phyloP scores from a whole-genome alignment of 2,329 filamentous ascomycete genomes.

The Aspergillus tubingensis region DNA sequence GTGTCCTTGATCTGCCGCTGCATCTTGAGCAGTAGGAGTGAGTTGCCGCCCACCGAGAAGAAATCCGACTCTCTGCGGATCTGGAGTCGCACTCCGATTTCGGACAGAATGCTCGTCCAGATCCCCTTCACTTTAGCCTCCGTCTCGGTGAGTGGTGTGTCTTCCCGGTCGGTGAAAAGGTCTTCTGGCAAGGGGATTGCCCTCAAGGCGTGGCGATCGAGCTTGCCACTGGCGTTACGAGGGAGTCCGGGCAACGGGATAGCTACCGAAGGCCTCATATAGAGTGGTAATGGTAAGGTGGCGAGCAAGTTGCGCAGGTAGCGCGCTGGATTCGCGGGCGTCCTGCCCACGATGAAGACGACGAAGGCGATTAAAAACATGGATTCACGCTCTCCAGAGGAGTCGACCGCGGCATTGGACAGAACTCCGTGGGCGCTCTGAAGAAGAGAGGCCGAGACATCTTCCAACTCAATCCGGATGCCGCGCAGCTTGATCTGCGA shows the following conservation, averaged over 20 bases:
- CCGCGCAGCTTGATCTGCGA: constrained; percentile 34
- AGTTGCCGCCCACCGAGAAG: not conserved
- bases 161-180: not conserved
- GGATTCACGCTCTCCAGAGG: not conserved
- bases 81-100: not conserved
- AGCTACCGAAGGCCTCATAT: constrained; percentile 39
- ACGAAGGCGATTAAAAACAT: not conserved
- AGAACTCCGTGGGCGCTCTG: not conserved
- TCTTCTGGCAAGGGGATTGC: not conserved
- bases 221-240: constrained; percentile 31
- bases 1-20: not conserved
- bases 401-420: not conserved
- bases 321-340: not conserved
- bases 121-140: not conserved
- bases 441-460: constrained; percentile 44
- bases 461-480: constrained; percentile 49
- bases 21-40: not conserved
- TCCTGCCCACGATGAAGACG: not conserved
- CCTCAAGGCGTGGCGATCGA: constrained; percentile 23
- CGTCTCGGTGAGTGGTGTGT: not conserved
- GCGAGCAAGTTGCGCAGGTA: not conserved
- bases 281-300: constrained; percentile 35
- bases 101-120: not conserved
- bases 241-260: constrained; percentile 32
- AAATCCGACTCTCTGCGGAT: not conserved